These are phyloP conservation scores for Trichophyton equinum DNA, from an alignment of 2,329 filamentous ascomycete species.

Conservation along the genomic window DNA sequence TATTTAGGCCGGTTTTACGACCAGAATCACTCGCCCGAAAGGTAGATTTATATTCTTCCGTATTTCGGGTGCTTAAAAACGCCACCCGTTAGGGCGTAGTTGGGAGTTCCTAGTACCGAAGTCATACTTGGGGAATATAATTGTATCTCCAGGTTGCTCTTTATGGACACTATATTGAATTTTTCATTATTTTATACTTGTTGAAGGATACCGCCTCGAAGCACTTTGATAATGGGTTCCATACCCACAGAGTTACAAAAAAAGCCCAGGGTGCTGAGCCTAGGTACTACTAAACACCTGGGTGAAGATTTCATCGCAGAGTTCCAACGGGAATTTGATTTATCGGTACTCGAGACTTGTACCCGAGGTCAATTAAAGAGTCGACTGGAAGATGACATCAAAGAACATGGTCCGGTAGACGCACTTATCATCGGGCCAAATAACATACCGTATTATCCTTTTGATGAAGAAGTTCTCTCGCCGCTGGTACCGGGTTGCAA, in stretches of 20 bases:
- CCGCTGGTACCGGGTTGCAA: slow-evolving; percentile 32
- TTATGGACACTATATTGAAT: neutral
- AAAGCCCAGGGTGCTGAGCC: slow-evolving; percentile 33
- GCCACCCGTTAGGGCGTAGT: too few species aligned
- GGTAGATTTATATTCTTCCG: neutral
- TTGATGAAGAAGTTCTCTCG: slow-evolving; percentile 34
- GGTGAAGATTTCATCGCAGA: slow-evolving; percentile 30
- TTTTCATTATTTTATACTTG: too few species aligned
- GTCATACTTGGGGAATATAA: too few species aligned
- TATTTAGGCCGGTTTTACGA: neutral
- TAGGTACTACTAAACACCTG: slow-evolving; percentile 31
- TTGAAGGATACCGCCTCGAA: neutral
- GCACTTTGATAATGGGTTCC: neutral
- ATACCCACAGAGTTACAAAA: neutral
- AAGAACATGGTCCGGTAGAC: slow-evolving; percentile 31
- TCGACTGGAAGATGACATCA: slow-evolving; percentile 27
- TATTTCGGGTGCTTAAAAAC: neutral
- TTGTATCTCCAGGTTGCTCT: too few species aligned
- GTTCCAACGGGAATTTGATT: slow-evolving; percentile 30
- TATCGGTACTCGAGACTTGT: slow-evolving; percentile 27
- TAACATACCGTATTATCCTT: slow-evolving; percentile 38
- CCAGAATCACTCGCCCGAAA: neutral
- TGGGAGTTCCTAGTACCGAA: too few species aligned
- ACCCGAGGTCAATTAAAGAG: slow-evolving; percentile 28
- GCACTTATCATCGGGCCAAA: slow-evolving; percentile 41